Percentiles rank a stretch among this genome's conserved stretches.
These are phyloP conservation scores for Aureobasidium leucospermi DNA, from an alignment of 2,329 filamentous ascomycete species.

Conservation along the genomic window DNA sequence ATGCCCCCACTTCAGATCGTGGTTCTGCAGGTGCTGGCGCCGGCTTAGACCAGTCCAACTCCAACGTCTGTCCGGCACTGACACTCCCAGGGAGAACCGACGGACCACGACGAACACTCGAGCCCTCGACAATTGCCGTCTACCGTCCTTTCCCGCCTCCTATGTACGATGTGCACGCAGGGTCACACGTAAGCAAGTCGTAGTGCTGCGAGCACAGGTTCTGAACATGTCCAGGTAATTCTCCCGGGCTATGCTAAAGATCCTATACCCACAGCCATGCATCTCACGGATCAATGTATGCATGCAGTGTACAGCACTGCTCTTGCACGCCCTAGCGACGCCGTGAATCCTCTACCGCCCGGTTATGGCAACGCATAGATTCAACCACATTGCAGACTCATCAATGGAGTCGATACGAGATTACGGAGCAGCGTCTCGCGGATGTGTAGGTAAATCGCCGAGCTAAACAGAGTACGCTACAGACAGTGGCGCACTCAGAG, in stretches of 20 bases:
- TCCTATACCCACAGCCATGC: too few species aligned
- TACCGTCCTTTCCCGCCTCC: neutral
- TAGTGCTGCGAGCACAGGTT: neutral
- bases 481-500: neutral
- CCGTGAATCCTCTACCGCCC: neutral
- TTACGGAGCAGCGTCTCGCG: neutral
- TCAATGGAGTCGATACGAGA: neutral
- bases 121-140: neutral
- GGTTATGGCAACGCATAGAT: neutral
- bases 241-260: neutral
- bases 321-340: neutral
- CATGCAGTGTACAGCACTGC: neutral
- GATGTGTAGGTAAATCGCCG: neutral
- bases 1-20: neutral
- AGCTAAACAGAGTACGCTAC: neutral
- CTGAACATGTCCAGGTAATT: neutral
- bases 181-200: neutral
- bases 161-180: too few species aligned
- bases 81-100: neutral
- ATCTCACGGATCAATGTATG: neutral
- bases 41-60: neutral
- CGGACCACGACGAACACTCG: neutral
- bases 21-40: neutral
- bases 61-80: neutral
- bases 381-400: neutral